Evolutionary conservation across 257 asterid genomes (phyloP).

Genomic region (Solanum piurae): DNA sequence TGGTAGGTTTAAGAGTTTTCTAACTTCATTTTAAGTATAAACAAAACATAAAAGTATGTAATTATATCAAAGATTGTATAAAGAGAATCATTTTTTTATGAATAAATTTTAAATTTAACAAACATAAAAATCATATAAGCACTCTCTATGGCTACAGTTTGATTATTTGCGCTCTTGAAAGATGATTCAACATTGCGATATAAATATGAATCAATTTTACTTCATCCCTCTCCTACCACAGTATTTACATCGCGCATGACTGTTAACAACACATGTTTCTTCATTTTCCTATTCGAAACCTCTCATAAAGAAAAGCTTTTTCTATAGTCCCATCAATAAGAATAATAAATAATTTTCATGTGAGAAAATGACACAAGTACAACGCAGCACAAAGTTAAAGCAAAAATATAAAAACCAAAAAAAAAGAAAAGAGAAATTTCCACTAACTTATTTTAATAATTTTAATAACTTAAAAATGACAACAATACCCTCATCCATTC

Average conservation of each 20-base stretch:
- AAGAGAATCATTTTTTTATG: background rate
- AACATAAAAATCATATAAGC: too few species aligned
- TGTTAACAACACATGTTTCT: background rate
- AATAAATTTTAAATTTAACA: too few species aligned
- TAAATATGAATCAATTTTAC: background rate
- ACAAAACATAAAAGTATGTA: background rate
- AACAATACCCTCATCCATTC: background rate
- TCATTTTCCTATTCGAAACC: background rate
- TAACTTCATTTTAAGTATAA: background rate
- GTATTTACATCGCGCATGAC: background rate
- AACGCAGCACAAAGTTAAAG: background rate
- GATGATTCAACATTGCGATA: background rate
- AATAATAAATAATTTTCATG: background rate
- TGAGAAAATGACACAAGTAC: background rate
- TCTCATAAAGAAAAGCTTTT: background rate
- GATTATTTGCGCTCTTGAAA: too few species aligned
- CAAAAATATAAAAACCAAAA: background rate
- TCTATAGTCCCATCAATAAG: background rate
- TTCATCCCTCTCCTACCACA: background rate
- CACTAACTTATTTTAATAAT: background rate
- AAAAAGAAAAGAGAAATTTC: background rate
- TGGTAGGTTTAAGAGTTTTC: background rate
- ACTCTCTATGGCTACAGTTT: too few species aligned
- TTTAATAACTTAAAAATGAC: background rate
- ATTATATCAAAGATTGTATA: background rate